phyloP scores from a whole-genome alignment of 2,329 filamentous ascomycete species.

The Tolypocladium inflatum region DNA sequence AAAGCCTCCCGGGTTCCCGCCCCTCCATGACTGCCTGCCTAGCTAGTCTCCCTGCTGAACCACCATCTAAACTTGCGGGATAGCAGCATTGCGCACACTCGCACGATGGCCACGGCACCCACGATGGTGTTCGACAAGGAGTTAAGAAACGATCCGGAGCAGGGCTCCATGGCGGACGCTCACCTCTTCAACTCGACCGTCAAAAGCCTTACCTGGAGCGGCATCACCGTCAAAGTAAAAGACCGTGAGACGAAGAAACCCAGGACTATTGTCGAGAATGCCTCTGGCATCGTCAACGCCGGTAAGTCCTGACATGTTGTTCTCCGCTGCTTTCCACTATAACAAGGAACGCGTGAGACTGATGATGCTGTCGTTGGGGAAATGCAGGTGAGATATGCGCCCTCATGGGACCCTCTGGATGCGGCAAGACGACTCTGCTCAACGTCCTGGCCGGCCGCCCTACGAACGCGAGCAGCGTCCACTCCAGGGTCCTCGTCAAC shows the following conservation, averaged over 20 bases:
- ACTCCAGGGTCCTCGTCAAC: constrained; percentile 47
- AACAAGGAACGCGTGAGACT: neutral
- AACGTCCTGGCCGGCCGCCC: constrained; percentile 60
- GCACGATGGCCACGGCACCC: too few species aligned
- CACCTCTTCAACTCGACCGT: constrained; percentile 56
- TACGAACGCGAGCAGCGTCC: constrained; percentile 29
- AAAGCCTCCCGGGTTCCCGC: neutral
- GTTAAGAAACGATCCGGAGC: neutral
- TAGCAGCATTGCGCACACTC: neutral
- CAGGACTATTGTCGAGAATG: constrained; percentile 52
- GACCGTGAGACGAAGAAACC: constrained; percentile 56
- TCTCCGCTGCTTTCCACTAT: too few species aligned
- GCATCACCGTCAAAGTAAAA: constrained; percentile 62
- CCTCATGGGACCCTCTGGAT: constrained; percentile 66
- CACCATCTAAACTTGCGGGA: neutral
- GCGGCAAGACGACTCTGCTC: constrained; percentile 76
- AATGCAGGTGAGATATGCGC: constrained; percentile 58
- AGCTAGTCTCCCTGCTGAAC: neutral
- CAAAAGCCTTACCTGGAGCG: constrained; percentile 54
- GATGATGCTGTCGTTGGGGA: neutral
- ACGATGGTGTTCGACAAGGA: neutral
- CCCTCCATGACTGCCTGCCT: neutral
- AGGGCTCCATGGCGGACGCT: constrained; percentile 15
- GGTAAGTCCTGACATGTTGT: constrained; percentile 26
- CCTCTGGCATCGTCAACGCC: constrained; percentile 55